These are phyloP conservation scores for Tolypocladium pustulatum DNA, from an alignment of 2,329 filamentous ascomycete species.

Conservation along the genomic window DNA sequence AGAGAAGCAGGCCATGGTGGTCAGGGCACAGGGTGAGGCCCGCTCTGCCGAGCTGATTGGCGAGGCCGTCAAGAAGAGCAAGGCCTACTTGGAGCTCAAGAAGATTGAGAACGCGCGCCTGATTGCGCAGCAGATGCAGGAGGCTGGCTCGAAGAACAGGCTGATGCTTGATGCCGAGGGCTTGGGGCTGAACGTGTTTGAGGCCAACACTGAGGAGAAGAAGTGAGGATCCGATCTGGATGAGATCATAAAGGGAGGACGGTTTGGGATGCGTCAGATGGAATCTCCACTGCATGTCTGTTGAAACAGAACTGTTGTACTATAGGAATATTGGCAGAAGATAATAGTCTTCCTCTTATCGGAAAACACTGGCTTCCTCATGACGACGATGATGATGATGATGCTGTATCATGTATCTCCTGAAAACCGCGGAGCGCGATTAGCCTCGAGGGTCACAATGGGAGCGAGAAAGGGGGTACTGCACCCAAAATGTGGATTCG, in stretches of 20 bases:
- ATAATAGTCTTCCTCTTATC: not conserved
- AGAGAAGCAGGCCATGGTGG: constrained; percentile 98
- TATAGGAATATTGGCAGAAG: constrained; percentile 13
- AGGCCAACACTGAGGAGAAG: constrained; percentile 33
- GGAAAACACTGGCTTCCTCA: not conserved
- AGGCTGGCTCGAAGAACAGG: constrained; percentile 80
- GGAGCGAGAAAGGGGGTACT: not conserved
- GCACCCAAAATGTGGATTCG: not conserved
- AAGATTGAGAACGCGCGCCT: constrained; percentile 93
- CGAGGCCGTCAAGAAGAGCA: constrained; percentile 99
- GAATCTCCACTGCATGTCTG: constrained; percentile 39
- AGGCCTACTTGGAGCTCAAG: constrained; percentile 91
- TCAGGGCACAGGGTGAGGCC: constrained; percentile 97
- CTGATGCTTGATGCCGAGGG: constrained; percentile 87
- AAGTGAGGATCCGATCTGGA: constrained; percentile 17
- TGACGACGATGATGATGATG: not conserved
- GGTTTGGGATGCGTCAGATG: not conserved
- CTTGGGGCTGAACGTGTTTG: constrained; percentile 78
- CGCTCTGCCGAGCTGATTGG: constrained; percentile 96
- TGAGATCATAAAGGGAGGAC: constrained; percentile 5
- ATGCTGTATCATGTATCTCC: not conserved
- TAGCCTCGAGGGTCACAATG: not conserved
- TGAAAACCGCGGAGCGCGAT: not conserved
- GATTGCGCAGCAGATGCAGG: constrained; percentile 82
- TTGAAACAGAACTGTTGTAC: constrained; percentile 11